These are phyloP conservation scores for Populus trichocarpa DNA, from an alignment of 441 rosid species.

Conservation along the genomic window DNA sequence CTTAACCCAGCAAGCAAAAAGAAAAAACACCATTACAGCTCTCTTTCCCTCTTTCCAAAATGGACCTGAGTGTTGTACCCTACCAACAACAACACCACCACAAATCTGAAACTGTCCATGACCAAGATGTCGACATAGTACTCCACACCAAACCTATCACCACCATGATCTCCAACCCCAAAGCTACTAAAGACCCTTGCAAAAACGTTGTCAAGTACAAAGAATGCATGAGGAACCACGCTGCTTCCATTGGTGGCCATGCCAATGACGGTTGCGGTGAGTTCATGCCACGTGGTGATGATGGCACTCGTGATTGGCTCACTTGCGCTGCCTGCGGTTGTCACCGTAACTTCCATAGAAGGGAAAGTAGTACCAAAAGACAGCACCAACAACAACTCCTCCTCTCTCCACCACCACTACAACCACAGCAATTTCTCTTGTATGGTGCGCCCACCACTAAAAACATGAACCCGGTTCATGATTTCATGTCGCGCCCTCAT, in stretches of 20 bases:
- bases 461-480: not conserved
- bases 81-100: slow-evolving; percentile 1
- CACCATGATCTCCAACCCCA: not conserved
- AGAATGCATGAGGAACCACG: slow-evolving; percentile 83
- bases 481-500: not conserved
- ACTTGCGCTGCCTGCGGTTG: slow-evolving; percentile 92
- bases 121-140: not conserved
- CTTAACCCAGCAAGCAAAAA: not conserved
- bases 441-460: not conserved
- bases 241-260: slow-evolving; percentile 69
- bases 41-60: not conserved
- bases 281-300: slow-evolving; percentile 72
- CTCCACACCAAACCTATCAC: not conserved
- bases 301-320: slow-evolving; percentile 55
- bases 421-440: not conserved
- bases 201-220: slow-evolving; percentile 31
- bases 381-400: not conserved
- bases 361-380: slow-evolving; percentile 30
- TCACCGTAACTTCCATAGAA: slow-evolving; percentile 93
- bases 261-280: slow-evolving; percentile 93
- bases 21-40: not conserved
- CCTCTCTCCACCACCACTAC: not conserved
- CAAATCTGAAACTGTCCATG: not conserved
- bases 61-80: slow-evolving; percentile 16
- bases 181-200: not conserved